Evolutionary conservation across 2,329 filamentous ascomycete genomes (phyloP).

Genomic region (Elsinoe fawcettii): DNA sequence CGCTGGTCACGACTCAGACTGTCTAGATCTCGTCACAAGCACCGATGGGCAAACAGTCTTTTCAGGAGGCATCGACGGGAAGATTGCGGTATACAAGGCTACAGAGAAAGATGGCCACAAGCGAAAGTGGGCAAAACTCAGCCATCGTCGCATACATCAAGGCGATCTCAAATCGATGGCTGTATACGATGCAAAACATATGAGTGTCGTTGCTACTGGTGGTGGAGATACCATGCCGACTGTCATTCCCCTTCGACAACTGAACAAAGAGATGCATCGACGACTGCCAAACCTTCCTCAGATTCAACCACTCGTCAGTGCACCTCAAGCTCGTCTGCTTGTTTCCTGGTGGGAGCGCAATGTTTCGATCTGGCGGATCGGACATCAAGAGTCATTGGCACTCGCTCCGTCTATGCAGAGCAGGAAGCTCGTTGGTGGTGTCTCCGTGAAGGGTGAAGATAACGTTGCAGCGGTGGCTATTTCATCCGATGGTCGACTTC

Average conservation of each 20-base stretch:
- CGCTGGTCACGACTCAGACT: conserved; percentile 79
- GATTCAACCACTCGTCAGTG: conserved; percentile 62
- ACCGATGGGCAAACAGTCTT: conserved; percentile 73
- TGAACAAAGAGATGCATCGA: conserved; percentile 71
- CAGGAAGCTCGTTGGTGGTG: conserved; percentile 35
- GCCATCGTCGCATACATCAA: conserved; percentile 76
- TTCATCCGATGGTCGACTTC: conserved; percentile 61
- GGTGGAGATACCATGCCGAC: conserved; percentile 81
- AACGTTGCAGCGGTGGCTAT: conserved; percentile 71
- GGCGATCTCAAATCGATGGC: conserved; percentile 96
- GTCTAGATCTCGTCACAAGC: conserved; percentile 77
- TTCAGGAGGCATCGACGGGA: conserved; percentile 85
- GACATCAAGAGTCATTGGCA: conserved; percentile 29
- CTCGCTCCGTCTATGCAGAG: conserved; percentile 30
- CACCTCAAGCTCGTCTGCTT: conserved; percentile 64
- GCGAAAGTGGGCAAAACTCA: conserved; percentile 74
- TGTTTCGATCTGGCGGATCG: conserved; percentile 70
- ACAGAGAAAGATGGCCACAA: conserved; percentile 39
- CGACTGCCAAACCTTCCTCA: conserved; percentile 79
- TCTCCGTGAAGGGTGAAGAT: conserved; percentile 55
- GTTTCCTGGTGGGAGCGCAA: conserved; percentile 91
- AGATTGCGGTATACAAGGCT: conserved; percentile 74
- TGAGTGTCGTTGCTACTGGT: conserved; percentile 87
- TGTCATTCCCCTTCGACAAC: conserved; percentile 70
- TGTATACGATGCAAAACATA: conserved; percentile 71